A percentile compares a stretch with the other conserved stretches of the same genome.
Evolutionary conservation across 2,329 filamentous ascomycete genomes (phyloP).

Genomic region (Aspergillus persii): DNA sequence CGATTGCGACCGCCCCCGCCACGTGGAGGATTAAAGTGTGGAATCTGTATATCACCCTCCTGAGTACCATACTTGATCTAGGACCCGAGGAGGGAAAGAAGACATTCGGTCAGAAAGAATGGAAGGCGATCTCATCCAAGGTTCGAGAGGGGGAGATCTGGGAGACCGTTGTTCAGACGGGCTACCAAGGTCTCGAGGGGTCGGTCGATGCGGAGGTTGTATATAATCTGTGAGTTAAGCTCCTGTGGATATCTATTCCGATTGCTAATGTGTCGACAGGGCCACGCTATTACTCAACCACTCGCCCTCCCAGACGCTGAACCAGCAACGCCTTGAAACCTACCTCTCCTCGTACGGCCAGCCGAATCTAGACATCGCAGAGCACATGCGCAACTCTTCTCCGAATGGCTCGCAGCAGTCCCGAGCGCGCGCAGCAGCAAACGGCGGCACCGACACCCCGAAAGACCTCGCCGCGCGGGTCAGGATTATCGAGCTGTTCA

Average conservation of each 20-base stretch:
- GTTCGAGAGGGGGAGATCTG: slow-evolving; percentile 89
- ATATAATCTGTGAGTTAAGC: slow-evolving; percentile 46
- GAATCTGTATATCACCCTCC: slow-evolving; percentile 91
- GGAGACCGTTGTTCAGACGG: slow-evolving; percentile 85
- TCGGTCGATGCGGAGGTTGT: slow-evolving; percentile 95
- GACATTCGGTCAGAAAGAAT: slow-evolving; percentile 80
- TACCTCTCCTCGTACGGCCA: slow-evolving; percentile 77
- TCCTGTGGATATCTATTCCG: slow-evolving; percentile 5
- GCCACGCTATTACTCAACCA: slow-evolving; percentile 90
- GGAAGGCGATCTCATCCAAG: slow-evolving; percentile 76
- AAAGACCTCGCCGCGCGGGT: slow-evolving; percentile 80
- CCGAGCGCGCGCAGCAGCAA: slow-evolving; percentile 31
- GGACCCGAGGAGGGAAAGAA: slow-evolving; percentile 87
- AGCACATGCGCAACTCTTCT: slow-evolving; percentile 53
- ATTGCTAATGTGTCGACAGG: slow-evolving; percentile 46
- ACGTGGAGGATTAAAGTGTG: slow-evolving; percentile 91
- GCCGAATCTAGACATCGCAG: slow-evolving; percentile 69
- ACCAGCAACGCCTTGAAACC: slow-evolving; percentile 82
- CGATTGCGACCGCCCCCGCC: slow-evolving; percentile 75
- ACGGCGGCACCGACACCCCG: slow-evolving; percentile 73
- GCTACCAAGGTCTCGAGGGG: slow-evolving; percentile 83
- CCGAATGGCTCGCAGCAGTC: slow-evolving; percentile 31
- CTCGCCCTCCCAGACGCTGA: slow-evolving; percentile 75
- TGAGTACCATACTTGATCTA: slow-evolving; percentile 87
- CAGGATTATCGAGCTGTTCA: slow-evolving; percentile 93